Evolutionary conservation across 352 stramenopile species (phyloP), one percentile per base, ranked within the genome.

Genomic region (Globisporangium spinosum): DNA sequence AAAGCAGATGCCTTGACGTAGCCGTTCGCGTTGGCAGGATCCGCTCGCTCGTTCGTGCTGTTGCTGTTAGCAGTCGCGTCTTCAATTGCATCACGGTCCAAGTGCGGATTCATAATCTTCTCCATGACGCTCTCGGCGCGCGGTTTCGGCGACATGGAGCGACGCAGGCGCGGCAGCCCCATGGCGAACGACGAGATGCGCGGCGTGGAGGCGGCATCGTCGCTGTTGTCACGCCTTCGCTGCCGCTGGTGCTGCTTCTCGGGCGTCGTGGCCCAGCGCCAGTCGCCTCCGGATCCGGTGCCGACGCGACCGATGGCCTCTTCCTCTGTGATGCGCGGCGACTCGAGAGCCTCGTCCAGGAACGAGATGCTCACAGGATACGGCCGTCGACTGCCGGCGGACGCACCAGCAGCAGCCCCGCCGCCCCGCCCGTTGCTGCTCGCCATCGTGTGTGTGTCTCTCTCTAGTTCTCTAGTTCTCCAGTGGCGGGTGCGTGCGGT

Each of bases 61-160:
- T 15, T 12, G 43, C n/a, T 65, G 51, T 40, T 35, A 23, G 6
- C 3, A 34, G 35, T 49, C 17, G 9, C 55, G 35, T 23, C 38
- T 4, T 12, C 68, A 57, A 35, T 47, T 32, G 72, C 73, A 23
- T 89, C 72, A n/a, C 83, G 79, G 59, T 91, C 83, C 56, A 91
- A 67, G 43, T 81, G 75, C 64, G 83, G 83, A 62, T 91, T 89
- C 80, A 87, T 89, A 63, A 89, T 89, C 51, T 85, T 81, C 71
- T 89, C 77, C 80, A 91, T 89, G 55, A 91, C 77, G 63, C 74
- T 85, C 40, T 87, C 81, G 12, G 79, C 75, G 59, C 80, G 81
- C 45, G 73, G 34, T 38, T 8, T 75, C 12, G 72, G 71, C 59
- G 74, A 73, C 40, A 56, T 63, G n/a, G 64, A 70, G 25, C 54